phyloP scores from a whole-genome alignment of 306 rosid genomes.

The Clitoria ternatea region DNA sequence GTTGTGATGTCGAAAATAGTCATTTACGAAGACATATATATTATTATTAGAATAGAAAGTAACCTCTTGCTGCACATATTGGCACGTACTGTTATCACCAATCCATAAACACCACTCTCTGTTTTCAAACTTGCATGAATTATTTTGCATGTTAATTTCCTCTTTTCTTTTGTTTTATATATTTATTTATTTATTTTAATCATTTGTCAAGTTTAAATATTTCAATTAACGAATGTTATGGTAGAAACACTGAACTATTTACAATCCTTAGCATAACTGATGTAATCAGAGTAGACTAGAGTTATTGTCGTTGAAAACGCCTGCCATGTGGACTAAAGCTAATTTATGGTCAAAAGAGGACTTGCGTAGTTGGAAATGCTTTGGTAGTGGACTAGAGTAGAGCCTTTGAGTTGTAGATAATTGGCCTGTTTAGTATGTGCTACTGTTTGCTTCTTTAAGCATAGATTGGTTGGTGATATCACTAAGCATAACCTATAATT shows the following conservation, averaged over 20 bases:
- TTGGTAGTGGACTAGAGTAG: slow-evolving; percentile 23
- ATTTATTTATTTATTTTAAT: neutral
- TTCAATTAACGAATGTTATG: neutral
- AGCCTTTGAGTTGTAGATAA: slow-evolving; percentile 18
- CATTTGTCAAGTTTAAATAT: neutral
- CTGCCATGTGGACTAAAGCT: slow-evolving; percentile 18
- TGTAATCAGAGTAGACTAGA: slow-evolving; percentile 3
- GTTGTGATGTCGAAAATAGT: slow-evolving; percentile 25
- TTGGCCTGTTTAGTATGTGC: slow-evolving; percentile 7
- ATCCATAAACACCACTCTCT: neutral
- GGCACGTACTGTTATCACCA: neutral
- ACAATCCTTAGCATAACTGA: neutral
- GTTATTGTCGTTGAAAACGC: neutral
- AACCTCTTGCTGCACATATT: neutral
- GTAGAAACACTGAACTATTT: neutral
- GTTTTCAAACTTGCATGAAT: neutral
- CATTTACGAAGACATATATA: slow-evolving; percentile 2
- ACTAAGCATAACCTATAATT: slow-evolving; percentile 19
- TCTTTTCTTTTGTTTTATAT: neutral
- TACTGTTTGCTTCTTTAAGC: slow-evolving; percentile 16
- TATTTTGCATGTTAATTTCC: neutral
- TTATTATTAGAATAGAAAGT: neutral
- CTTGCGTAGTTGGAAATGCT: slow-evolving; percentile 26
- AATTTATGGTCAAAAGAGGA: slow-evolving; percentile 25
- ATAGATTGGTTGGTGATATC: slow-evolving; percentile 31